Conservation (phyloP, 2,329 filamentous ascomycete genomes). For the Lecanoromycetidae sp. region DNA sequence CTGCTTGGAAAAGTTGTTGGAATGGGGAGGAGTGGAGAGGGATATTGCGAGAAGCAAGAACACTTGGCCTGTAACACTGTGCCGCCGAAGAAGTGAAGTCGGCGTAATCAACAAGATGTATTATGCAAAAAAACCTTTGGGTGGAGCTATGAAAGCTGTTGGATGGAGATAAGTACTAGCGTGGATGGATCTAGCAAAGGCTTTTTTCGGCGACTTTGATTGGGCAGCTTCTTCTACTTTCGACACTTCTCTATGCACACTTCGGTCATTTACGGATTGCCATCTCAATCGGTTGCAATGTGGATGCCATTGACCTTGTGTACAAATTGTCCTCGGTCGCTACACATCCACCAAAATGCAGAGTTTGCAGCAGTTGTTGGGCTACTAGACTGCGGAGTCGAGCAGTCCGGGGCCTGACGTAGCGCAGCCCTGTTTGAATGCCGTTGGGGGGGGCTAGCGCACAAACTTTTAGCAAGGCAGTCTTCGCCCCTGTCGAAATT, state of each 20-base stretch:
- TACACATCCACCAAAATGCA: neutral
- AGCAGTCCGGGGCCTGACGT: too few relatives aligned
- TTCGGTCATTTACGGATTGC: conserved; percentile 8
- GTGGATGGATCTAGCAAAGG: neutral
- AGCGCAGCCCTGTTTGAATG: too few relatives aligned
- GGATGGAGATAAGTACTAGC: neutral
- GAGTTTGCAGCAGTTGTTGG: too few relatives aligned
- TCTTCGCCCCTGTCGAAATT: too few relatives aligned
- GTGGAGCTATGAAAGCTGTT: neutral
- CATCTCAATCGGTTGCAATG: neutral
- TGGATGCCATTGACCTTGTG: neutral
- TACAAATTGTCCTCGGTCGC: neutral
- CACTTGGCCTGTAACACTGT: too few relatives aligned
- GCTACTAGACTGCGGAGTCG: too few relatives aligned
- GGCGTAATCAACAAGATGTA: conserved; percentile 4
- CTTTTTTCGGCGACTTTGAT: conserved; percentile 9
- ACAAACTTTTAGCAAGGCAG: too few relatives aligned
- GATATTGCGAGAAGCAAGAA: too few relatives aligned
- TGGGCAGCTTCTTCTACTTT: neutral
- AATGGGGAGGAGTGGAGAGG: too few relatives aligned
- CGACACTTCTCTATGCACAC: neutral
- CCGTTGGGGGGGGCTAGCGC: too few relatives aligned
- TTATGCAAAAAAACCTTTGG: neutral
- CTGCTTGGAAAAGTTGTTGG: too few relatives aligned
- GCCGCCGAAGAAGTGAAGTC: neutral